Conservation (phyloP, 2,329 filamentous ascomycete genomes). For the Fonsecaea multimorphosa region DNA sequence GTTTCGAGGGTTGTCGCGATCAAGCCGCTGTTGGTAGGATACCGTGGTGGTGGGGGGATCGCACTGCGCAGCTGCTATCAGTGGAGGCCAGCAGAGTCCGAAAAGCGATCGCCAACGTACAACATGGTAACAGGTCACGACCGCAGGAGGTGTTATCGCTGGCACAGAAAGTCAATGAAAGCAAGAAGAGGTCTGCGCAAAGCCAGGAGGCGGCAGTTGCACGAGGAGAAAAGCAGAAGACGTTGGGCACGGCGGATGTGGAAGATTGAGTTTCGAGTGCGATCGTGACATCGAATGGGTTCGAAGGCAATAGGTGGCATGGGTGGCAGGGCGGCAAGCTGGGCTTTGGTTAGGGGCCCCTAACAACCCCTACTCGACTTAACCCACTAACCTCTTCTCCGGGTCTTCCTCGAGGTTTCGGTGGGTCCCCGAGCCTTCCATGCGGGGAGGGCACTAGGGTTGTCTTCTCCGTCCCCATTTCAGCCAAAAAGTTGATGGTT, state of each 20-base stretch:
- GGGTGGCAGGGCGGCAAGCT: background rate
- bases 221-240: conserved; percentile 8
- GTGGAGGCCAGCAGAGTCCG: background rate
- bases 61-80: conserved; percentile 61
- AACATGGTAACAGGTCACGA: conserved; percentile 35
- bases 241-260: conserved; percentile 4
- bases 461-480: conserved; percentile 11
- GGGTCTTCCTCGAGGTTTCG: conserved; percentile 9
- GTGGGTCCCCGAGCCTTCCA: conserved; percentile 7
- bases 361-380: background rate
- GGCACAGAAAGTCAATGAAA: background rate
- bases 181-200: background rate
- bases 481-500: conserved; percentile 11
- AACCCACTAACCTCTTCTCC: background rate
- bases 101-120: conserved; percentile 26
- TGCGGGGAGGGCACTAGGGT: conserved; percentile 9
- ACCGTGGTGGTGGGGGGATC: conserved; percentile 82
- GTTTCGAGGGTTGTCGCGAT: conserved; percentile 84
- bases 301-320: no score
- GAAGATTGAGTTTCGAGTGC: conserved; percentile 7
- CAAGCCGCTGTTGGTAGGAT: conserved; percentile 71
- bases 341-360: background rate
- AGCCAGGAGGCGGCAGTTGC: background rate
- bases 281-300: background rate
- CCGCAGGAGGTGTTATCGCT: background rate